Percentiles rank a stretch among this genome's conserved stretches.
Conservation (phyloP, 441 rosid genomes). For the Brassica balearica region DNA sequence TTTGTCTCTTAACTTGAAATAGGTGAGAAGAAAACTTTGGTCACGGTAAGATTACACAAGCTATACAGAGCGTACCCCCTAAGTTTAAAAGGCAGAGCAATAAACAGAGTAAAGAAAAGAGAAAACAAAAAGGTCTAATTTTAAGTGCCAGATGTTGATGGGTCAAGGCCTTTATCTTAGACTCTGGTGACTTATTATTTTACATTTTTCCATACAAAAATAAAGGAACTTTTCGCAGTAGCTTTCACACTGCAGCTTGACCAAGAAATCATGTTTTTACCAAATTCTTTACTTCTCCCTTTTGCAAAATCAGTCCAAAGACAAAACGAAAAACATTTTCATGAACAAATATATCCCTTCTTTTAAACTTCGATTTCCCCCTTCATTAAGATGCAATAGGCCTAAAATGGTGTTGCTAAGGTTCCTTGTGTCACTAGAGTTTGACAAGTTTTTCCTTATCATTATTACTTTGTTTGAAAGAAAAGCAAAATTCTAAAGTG, state of each 20-base stretch:
- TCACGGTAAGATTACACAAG: constrained; percentile 38
- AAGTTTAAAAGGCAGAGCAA: constrained; percentile 39
- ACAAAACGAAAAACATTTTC: not conserved
- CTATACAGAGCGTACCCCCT: constrained; percentile 20
- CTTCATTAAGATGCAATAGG: not conserved
- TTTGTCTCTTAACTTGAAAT: constrained; percentile 43
- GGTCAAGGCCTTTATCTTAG: constrained; percentile 52
- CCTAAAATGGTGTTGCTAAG: constrained; percentile 29
- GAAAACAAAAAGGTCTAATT: constrained; percentile 52
- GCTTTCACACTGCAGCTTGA: constrained; percentile 46
- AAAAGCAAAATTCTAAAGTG: constrained; percentile 18
- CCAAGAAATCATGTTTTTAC: constrained; percentile 33
- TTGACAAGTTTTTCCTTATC: constrained; percentile 27
- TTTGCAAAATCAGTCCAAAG: constrained; percentile 25
- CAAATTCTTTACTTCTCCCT: constrained; percentile 15
- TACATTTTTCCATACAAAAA: not conserved
- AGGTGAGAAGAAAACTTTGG: constrained; percentile 35
- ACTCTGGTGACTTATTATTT: constrained; percentile 28
- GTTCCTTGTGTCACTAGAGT: constrained; percentile 30
- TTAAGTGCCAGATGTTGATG: constrained; percentile 83
- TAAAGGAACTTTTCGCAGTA: constrained; percentile 30
- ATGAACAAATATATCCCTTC: not conserved
- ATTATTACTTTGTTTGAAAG: constrained; percentile 42
- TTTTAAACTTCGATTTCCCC: not conserved
- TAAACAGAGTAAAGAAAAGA: constrained; percentile 33